phyloP scores from a whole-genome alignment of 1,284 basidiomycete genomes.

The Boletellus deceptivus region DNA sequence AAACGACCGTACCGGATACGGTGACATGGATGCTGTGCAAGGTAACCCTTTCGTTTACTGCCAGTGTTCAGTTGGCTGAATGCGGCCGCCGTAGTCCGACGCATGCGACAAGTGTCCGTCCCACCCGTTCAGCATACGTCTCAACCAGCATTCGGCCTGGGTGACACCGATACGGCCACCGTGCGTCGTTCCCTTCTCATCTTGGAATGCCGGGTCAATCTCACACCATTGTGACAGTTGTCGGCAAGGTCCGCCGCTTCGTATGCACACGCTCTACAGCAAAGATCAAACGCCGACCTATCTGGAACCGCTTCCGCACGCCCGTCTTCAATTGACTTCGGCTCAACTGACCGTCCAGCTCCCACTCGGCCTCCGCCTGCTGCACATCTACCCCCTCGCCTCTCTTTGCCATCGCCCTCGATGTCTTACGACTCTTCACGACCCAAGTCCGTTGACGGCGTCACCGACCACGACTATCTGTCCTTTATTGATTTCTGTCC shows the following conservation, averaged over 20 bases:
- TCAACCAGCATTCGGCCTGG: conserved; percentile 13
- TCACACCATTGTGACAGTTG: conserved; percentile 19
- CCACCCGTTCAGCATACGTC: conserved; percentile 5
- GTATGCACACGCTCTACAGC: conserved; percentile 5
- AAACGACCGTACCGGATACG: conserved; percentile 13
- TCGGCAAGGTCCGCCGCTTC: conserved; percentile 7
- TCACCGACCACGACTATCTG: conserved; percentile 32
- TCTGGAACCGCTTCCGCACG: conserved; percentile 13
- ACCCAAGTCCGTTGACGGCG: conserved; percentile 12
- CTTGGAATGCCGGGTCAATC: conserved; percentile 7
- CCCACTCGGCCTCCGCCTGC: conserved; percentile 46
- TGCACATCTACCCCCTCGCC: conserved; percentile 30
- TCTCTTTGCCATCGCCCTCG: conserved; percentile 34
- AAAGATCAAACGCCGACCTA: neutral
- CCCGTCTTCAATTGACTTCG: conserved; percentile 27
- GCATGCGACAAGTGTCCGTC: conserved; percentile 13
- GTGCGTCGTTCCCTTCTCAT: conserved; percentile 7
- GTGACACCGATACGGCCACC: conserved; percentile 28
- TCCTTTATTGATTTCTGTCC: conserved; percentile 62
- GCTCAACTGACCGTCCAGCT: conserved; percentile 41
- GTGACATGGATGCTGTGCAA: conserved; percentile 21
- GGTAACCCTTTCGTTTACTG: conserved; percentile 16
- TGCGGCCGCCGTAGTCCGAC: conserved; percentile 15
- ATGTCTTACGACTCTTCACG: conserved; percentile 21
- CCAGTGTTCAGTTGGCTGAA: conserved; percentile 1